A percentile compares a stretch with the other conserved stretches of the same genome.
These are phyloP conservation scores for Oenanthe javanica DNA, from an alignment of 140 eudicot species.

Conservation along the genomic window DNA sequence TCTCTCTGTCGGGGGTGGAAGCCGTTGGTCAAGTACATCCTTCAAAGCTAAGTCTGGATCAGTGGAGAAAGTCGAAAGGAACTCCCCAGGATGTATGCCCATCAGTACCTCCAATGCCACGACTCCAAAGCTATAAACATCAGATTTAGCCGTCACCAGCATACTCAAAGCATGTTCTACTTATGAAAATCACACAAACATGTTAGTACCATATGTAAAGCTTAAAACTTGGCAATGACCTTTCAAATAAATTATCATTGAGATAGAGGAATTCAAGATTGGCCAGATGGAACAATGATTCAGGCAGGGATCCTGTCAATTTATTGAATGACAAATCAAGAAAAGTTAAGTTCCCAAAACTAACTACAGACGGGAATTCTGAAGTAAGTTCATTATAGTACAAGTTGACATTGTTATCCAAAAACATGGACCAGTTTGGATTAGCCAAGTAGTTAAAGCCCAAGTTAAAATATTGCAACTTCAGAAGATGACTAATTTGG, in stretches of 20 bases:
- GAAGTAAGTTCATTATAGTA: constrained; percentile 26
- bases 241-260: constrained; percentile 35
- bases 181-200: background rate
- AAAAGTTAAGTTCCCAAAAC: constrained; percentile 37
- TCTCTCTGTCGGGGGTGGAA: constrained; percentile 44
- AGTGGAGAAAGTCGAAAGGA: constrained; percentile 23
- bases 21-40: constrained; percentile 60
- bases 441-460: constrained; percentile 42
- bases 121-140: constrained; percentile 86
- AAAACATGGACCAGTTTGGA: constrained; percentile 53
- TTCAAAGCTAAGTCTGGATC: constrained; percentile 26
- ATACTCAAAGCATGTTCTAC: constrained; percentile 65
- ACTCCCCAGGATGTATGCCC: constrained; percentile 78
- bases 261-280: constrained; percentile 51
- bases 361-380: constrained; percentile 42
- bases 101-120: constrained; percentile 73
- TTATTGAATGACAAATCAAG: constrained; percentile 54
- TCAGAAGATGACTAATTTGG: constrained; percentile 47
- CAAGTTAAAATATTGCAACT: constrained; percentile 44
- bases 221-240: constrained; percentile 37
- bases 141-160: constrained; percentile 75
- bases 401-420: constrained; percentile 19
- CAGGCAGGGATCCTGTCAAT: constrained; percentile 53
- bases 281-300: constrained; percentile 35
- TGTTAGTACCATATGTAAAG: constrained; percentile 10